Conservation (phyloP, 257 asterid genomes). For the Solanum virginianum region DNA sequence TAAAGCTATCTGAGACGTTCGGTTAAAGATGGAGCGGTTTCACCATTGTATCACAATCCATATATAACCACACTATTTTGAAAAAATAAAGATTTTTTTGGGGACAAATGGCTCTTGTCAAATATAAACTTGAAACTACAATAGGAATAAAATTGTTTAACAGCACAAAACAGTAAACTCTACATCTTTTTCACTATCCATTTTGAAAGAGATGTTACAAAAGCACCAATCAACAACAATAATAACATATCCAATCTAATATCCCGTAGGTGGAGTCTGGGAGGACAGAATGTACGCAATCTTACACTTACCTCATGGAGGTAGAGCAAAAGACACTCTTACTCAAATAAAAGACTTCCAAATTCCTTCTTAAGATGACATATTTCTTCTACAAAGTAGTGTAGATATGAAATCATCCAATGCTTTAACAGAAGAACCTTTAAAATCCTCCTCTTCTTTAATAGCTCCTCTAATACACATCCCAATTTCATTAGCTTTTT, state of each 20-base stretch:
- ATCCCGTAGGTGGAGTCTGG: background rate
- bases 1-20: no score
- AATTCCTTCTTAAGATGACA: background rate
- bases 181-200: background rate
- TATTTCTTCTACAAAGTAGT: conserved; percentile 11
- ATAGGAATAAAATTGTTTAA: background rate
- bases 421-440: conserved; percentile 45
- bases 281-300: accelerated
- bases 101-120: background rate
- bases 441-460: conserved; percentile 21
- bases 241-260: background rate
- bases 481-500: conserved; percentile 41
- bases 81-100: no score
- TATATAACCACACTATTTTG: no score
- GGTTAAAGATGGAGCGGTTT: no score
- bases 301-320: background rate
- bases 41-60: no score
- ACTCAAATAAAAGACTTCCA: background rate
- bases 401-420: conserved; percentile 45
- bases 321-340: background rate
- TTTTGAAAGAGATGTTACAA: background rate
- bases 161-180: background rate
- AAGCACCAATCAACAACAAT: background rate
- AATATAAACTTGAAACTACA: background rate
- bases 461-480: conserved; percentile 42